Evolutionary conservation across 352 stramenopile genomes (phyloP).

Genomic region (Globisporangium nunn): DNA sequence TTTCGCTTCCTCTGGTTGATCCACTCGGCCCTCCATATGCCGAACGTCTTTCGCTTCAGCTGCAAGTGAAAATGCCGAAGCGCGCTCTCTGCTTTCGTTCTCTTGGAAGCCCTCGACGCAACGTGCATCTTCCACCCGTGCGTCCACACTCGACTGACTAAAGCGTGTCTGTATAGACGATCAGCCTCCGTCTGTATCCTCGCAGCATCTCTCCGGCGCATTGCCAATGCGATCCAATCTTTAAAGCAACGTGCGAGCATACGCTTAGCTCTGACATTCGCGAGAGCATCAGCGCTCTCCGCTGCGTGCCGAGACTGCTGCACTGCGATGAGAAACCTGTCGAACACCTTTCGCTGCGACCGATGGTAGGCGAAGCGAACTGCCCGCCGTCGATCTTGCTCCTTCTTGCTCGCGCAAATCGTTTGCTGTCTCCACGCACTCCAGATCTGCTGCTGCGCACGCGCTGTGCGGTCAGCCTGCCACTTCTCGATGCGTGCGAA

Average conservation of each 20-base stretch:
- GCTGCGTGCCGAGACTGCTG: neutral
- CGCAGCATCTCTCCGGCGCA: neutral
- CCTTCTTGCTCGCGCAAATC: neutral
- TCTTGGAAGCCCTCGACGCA: neutral
- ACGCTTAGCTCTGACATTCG: neutral
- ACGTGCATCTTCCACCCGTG: conserved; percentile 2
- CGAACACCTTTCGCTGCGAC: conserved; percentile 3
- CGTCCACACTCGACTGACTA: conserved; percentile 7
- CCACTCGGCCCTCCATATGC: neutral
- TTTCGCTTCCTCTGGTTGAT: neutral
- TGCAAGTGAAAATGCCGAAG: neutral
- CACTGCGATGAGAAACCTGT: neutral
- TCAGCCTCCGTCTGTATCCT: neutral
- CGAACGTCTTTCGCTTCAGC: conserved; percentile 1
- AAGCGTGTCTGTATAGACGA: neutral
- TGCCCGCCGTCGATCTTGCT: conserved; percentile 6
- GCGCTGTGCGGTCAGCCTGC: neutral
- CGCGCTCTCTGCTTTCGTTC: neutral
- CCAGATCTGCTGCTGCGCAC: neutral
- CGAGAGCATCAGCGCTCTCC: neutral
- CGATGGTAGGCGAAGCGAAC: conserved; percentile 10
- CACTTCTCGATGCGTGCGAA: neutral
- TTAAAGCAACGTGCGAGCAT: neutral
- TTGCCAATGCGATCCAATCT: conserved; percentile 1
- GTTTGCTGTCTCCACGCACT: conserved; percentile 4